Base-by-base conservation (phyloP, 2,329 filamentous ascomycete species). In the Huntiella savannae region DNA sequence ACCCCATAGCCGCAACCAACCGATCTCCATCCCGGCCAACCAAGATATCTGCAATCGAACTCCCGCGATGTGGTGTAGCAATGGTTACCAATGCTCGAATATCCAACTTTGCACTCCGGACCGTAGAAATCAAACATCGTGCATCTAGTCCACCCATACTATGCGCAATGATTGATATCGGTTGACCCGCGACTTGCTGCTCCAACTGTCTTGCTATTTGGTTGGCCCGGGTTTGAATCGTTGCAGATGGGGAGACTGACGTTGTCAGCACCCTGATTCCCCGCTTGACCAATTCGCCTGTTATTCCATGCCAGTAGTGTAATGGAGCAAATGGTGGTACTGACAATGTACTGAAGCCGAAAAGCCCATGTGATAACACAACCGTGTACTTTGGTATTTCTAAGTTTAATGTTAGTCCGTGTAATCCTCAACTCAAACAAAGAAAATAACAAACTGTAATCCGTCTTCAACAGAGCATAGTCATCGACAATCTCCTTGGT, bases 101-200 rank as follows among this genome's bases (percentile, higher is more conserved):
- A 13, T 60, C 56, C 15, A 73, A 60, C 36, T 62, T 58, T 17
- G 59, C 56, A 1, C 69, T 70, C 37, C 60, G 61, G 10, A 77
- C 62, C 43, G 65, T 64, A 16, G 73, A 72, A 45, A 79, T 71
- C 73, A 79, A 76, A 58, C 77, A 76, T 40, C 76, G 65, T 7
- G 74, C 70, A 56, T 79, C 76, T 3, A 80, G 63, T 2, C 76
- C 75, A 41, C 76, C 74, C 74, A 78, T 78, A 53, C 68, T 73
- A 61, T 86, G 81, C 36, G 74, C 74, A 15, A 86, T 68, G 49
- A 94, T 82, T 57, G 83, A 84, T 52, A 94, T 83, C 43, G 77
- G 73, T 50, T 61, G 63, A 13, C 65, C 65, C 4, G 47, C 38
- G 16, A 58, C 53, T 39, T 41, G 11, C n/a, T 45, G 10, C 41